Percentiles rank a stretch among this genome's conserved stretches.
These are phyloP conservation scores for Apiotrichum mycotoxinovorans DNA, from an alignment of 1,284 basidiomycete genomes.

Conservation along the genomic window DNA sequence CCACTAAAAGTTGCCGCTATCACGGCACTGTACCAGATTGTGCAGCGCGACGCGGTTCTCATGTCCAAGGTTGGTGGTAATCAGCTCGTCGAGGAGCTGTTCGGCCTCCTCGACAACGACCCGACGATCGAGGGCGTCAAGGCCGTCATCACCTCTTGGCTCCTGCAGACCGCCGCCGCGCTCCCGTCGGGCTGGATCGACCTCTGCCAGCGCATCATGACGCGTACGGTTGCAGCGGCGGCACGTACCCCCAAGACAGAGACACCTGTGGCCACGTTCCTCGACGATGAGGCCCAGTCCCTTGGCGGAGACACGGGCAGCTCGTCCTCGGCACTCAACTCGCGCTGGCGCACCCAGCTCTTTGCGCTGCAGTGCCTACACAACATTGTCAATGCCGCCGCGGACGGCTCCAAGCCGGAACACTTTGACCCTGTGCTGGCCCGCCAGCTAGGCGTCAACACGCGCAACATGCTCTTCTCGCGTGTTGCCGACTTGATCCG, in stretches of 20 bases:
- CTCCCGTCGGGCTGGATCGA: conserved; percentile 98
- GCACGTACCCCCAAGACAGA: conserved; percentile 6
- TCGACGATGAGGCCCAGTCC: conserved; percentile 89
- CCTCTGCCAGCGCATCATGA: conserved; percentile 94
- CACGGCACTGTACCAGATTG: conserved; percentile 92
- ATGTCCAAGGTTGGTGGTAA: conserved; percentile 95
- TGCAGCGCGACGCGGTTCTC: conserved; percentile 86
- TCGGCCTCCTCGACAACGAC: conserved; percentile 87
- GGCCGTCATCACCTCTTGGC: conserved; percentile 91
- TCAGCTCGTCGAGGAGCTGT: conserved; percentile 87
- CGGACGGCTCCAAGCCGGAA: conserved; percentile 67
- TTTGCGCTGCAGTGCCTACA: conserved; percentile 93
- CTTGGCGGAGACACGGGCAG: conserved; percentile 57
- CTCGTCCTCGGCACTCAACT: conserved; percentile 56
- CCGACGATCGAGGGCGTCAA: conserved; percentile 90
- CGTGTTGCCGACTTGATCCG: conserved; percentile 73
- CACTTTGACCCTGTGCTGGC: conserved; percentile 74
- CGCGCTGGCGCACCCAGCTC: conserved; percentile 93
- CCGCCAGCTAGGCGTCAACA: conserved; percentile 36
- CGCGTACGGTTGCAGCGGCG: conserved; percentile 53
- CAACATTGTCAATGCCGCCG: conserved; percentile 75
- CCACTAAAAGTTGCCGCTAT: conserved; percentile 90
- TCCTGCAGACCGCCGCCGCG: conserved; percentile 86
- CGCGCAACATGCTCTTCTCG: conserved; percentile 42
- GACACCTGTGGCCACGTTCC: conserved; percentile 41